Conservation (phyloP, 495 filamentous ascomycete species). For the Xylaria palmicola region DNA sequence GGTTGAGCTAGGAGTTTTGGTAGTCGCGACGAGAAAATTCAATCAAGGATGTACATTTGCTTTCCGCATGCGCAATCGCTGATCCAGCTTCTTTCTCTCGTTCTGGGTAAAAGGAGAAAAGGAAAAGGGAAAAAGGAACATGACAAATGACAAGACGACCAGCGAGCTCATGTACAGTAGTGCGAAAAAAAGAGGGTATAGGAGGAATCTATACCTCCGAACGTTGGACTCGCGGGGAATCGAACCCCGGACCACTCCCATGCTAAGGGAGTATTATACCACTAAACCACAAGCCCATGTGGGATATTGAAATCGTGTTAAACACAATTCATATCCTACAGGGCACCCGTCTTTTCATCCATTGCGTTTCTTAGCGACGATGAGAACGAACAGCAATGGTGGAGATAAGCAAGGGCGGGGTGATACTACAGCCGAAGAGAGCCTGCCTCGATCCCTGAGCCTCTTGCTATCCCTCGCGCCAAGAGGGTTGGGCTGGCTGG, state of each 20-base stretch:
- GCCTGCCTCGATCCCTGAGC: too few relatives aligned
- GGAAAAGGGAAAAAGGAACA: neutral
- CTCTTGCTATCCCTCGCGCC: too few relatives aligned
- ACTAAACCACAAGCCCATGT: slow-evolving; percentile 19
- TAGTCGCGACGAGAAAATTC: neutral
- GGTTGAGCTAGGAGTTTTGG: neutral
- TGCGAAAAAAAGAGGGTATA: slow-evolving; percentile 2
- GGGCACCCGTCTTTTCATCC: neutral
- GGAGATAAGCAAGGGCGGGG: too few relatives aligned
- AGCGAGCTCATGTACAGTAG: too few relatives aligned
- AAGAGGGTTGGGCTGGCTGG: too few relatives aligned
- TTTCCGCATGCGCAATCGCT: neutral
- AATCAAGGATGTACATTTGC: neutral
- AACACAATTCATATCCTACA: neutral
- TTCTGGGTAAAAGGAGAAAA: neutral
- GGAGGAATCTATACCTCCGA: slow-evolving; percentile 19
- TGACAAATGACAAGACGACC: too few relatives aligned
- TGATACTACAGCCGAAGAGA: too few relatives aligned
- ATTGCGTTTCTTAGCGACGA: neutral
- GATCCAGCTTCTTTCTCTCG: neutral
- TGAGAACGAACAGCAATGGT: neutral
- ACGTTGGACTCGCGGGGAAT: slow-evolving; percentile 51
- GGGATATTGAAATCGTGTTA: neutral
- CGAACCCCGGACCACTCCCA: slow-evolving; percentile 58
- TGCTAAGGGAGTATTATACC: slow-evolving; percentile 22